Conservation (phyloP, 768 basidiomycete genomes). For the Kwoniella dendrophila region DNA sequence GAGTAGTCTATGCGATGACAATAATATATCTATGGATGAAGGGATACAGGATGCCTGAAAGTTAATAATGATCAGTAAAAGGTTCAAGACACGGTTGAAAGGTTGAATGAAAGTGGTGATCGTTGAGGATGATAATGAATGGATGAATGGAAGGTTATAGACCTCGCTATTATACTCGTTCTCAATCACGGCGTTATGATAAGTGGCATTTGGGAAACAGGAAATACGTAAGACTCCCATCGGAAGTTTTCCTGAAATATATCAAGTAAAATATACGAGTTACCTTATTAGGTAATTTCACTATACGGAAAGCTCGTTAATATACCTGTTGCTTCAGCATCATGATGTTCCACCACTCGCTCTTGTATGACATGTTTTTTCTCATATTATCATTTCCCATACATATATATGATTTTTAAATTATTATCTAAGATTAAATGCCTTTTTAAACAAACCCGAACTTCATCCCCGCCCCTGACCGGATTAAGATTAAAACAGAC, state of each 20-base stretch:
- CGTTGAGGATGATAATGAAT: not conserved
- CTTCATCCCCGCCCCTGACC: conserved; percentile 6
- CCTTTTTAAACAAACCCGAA: too few species aligned
- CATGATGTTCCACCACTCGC: not conserved
- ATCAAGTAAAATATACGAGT: not conserved
- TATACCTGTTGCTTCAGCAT: too few species aligned
- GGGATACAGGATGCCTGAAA: not conserved
- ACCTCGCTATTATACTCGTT: not conserved
- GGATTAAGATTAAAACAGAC: not conserved
- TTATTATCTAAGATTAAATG: conserved; percentile 1
- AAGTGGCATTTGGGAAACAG: not conserved
- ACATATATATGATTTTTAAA: not conserved
- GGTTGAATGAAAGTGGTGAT: too few species aligned
- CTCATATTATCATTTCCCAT: not conserved
- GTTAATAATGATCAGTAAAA: not conserved
- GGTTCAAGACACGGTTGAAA: too few species aligned
- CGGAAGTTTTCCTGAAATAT: not conserved
- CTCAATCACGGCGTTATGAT: not conserved
- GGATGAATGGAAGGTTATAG: not conserved
- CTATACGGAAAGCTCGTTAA: not conserved
- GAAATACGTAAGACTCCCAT: not conserved
- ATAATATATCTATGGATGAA: not conserved
- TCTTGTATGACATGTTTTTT: not conserved
- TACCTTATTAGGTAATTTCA: not conserved
- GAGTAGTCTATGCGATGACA: not conserved